Percentiles rank a stretch among this genome's conserved stretches.
Conservation (phyloP, 495 filamentous ascomycete genomes). For the Lasiosphaeria miniovina region DNA sequence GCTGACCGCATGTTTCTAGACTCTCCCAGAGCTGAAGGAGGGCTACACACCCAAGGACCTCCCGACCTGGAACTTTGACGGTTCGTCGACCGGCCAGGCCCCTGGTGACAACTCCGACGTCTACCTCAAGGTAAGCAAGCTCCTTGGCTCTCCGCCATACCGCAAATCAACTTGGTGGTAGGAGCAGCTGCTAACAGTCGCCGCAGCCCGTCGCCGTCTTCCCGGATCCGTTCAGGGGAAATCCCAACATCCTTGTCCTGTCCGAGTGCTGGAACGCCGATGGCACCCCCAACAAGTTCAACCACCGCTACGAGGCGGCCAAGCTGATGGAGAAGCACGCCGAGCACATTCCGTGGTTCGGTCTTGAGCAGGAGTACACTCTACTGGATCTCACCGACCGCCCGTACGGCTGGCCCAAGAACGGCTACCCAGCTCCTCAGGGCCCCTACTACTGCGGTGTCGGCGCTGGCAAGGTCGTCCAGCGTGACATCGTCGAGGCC, state of each 20-base stretch:
- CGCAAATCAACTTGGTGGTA: neutral
- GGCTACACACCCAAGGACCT: constrained; percentile 68
- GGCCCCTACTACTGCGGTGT: constrained; percentile 99
- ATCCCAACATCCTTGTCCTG: constrained; percentile 91
- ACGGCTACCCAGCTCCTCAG: constrained; percentile 90
- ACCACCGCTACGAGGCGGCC: constrained; percentile 66
- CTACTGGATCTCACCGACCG: constrained; percentile 75
- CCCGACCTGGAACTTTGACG: constrained; percentile 99
- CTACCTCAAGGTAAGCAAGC: constrained; percentile 59
- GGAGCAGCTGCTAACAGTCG: neutral
- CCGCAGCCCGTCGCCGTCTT: constrained; percentile 34
- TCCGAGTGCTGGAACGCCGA: constrained; percentile 94
- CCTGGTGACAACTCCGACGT: constrained; percentile 96
- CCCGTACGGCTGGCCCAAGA: constrained; percentile 80
- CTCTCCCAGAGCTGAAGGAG: constrained; percentile 60
- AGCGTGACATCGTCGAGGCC: constrained; percentile 96
- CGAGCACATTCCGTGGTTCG: constrained; percentile 89
- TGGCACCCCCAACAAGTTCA: constrained; percentile 97
- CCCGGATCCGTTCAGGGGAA: constrained; percentile 84
- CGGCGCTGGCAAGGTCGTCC: constrained; percentile 94
- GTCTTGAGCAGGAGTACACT: constrained; percentile 85
- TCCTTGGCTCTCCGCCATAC: neutral
- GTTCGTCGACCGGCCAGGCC: constrained; percentile 90
- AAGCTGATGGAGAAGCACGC: constrained; percentile 87
- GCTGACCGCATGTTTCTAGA: constrained; percentile 53